A percentile compares a stretch with the other conserved stretches of the same genome.
These are phyloP conservation scores for Aspergillus jensenii DNA, from an alignment of 2,329 filamentous ascomycete species.

Conservation along the genomic window DNA sequence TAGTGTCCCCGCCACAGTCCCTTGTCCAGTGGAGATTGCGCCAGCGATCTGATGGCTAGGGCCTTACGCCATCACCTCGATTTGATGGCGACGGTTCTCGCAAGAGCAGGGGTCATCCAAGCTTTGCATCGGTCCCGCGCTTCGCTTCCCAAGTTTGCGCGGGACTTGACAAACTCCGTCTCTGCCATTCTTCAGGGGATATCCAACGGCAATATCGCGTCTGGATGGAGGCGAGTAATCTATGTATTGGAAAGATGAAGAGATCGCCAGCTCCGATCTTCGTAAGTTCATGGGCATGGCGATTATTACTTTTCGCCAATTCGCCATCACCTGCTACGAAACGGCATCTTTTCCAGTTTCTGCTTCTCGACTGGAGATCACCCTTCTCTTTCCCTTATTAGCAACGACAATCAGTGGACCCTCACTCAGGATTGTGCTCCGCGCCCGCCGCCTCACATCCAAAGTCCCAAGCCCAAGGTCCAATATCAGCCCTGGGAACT, in stretches of 20 bases:
- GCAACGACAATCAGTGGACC: slow-evolving; percentile 31
- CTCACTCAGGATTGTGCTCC: slow-evolving; percentile 1
- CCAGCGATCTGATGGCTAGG: slow-evolving; percentile 34
- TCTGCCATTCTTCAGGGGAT: neutral
- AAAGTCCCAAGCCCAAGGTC: slow-evolving; percentile 3
- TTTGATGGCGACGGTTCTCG: slow-evolving; percentile 18
- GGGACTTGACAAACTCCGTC: neutral
- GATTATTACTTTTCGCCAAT: neutral
- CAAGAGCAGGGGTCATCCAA: neutral
- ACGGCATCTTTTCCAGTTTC: slow-evolving; percentile 1
- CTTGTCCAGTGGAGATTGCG: slow-evolving; percentile 38
- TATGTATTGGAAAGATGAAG: neutral
- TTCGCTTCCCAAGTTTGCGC: neutral
- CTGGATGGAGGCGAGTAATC: neutral
- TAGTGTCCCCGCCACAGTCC: slow-evolving; percentile 31
- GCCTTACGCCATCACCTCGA: slow-evolving; percentile 28
- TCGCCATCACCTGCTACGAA: slow-evolving; percentile 8
- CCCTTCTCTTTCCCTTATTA: slow-evolving; percentile 19
- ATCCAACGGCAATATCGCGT: neutral
- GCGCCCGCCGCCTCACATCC: slow-evolving; percentile 7
- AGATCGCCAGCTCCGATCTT: neutral
- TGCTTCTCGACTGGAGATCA: slow-evolving; percentile 22
- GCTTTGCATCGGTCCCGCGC: neutral
- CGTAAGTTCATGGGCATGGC: slow-evolving; percentile 1
- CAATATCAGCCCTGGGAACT: slow-evolving; percentile 1